Conservation (phyloP, 371 early-diverging fungal genomes). For the Scutellospora calospora region DNA sequence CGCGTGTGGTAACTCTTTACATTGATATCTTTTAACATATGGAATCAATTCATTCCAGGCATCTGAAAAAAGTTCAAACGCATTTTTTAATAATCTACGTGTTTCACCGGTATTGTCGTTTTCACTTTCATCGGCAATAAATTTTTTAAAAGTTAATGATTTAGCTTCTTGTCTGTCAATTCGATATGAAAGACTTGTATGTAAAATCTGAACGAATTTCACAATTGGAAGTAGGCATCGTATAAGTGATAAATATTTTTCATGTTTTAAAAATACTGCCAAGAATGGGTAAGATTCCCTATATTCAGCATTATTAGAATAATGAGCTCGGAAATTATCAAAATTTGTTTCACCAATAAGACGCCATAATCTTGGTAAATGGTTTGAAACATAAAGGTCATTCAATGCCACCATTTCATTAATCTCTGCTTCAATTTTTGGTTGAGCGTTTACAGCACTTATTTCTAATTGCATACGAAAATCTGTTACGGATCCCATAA, state of each 20-base stretch:
- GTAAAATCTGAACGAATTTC: constrained; percentile 32
- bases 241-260: neutral
- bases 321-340: constrained; percentile 31
- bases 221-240: constrained; percentile 20
- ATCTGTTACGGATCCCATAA: constrained; percentile 15
- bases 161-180: constrained; percentile 18
- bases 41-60: constrained; percentile 35
- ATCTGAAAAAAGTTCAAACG: constrained; percentile 8
- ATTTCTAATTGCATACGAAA: neutral
- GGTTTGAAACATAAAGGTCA: neutral
- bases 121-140: constrained; percentile 26
- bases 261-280: constrained; percentile 37
- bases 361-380: constrained; percentile 35
- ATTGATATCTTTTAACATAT: constrained; percentile 29
- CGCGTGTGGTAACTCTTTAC: constrained; percentile 26
- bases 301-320: neutral
- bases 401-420: constrained; percentile 29
- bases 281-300: constrained; percentile 32
- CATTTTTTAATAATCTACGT: neutral
- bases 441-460: neutral
- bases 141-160: constrained; percentile 19
- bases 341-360: neutral
- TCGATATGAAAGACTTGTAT: constrained; percentile 13
- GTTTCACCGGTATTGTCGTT: neutral
- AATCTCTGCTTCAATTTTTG: constrained; percentile 31